These are phyloP conservation scores for Ophiostoma australiae DNA, from an alignment of 2,329 filamentous ascomycete species.

Conservation along the genomic window DNA sequence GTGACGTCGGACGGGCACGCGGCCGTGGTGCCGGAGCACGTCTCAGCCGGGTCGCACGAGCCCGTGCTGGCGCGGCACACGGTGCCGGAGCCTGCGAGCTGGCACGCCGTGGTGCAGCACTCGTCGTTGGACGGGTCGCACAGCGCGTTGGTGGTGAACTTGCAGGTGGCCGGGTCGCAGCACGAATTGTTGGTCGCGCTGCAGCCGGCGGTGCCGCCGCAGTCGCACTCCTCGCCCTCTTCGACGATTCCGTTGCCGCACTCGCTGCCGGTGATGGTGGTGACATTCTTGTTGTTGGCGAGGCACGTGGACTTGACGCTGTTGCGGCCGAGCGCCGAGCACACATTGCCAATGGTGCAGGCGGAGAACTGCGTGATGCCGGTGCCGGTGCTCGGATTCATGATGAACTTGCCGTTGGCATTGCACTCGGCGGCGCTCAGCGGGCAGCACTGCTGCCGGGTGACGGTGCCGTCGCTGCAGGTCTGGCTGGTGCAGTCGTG, in stretches of 20 bases:
- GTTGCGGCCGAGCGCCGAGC: slow-evolving; percentile 72
- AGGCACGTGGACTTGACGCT: slow-evolving; percentile 74
- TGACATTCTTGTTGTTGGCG: slow-evolving; percentile 77
- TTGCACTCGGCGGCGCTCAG: slow-evolving; percentile 63
- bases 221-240: slow-evolving; percentile 90
- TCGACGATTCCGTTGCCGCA: slow-evolving; percentile 98
- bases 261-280: slow-evolving; percentile 73
- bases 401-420: slow-evolving; percentile 76
- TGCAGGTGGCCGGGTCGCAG: slow-evolving; percentile 83
- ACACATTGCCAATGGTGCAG: slow-evolving; percentile 91
- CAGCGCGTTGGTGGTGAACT: slow-evolving; percentile 67
- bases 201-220: slow-evolving; percentile 71
- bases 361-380: slow-evolving; percentile 76
- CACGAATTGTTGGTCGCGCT: slow-evolving; percentile 66
- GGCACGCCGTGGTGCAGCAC: slow-evolving; percentile 65
- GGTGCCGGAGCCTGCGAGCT: slow-evolving; percentile 60
- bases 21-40: slow-evolving; percentile 66
- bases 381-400: slow-evolving; percentile 82
- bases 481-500: slow-evolving; percentile 77
- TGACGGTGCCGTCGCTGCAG: slow-evolving; percentile 57
- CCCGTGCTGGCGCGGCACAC: slow-evolving; percentile 79
- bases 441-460: slow-evolving; percentile 68
- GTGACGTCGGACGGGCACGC: slow-evolving; percentile 70
- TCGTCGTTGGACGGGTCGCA: slow-evolving; percentile 81
- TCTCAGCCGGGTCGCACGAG: slow-evolving; percentile 78